Conservation (phyloP, 1,284 basidiomycete species). For the Tylopilus orsonianus region DNA sequence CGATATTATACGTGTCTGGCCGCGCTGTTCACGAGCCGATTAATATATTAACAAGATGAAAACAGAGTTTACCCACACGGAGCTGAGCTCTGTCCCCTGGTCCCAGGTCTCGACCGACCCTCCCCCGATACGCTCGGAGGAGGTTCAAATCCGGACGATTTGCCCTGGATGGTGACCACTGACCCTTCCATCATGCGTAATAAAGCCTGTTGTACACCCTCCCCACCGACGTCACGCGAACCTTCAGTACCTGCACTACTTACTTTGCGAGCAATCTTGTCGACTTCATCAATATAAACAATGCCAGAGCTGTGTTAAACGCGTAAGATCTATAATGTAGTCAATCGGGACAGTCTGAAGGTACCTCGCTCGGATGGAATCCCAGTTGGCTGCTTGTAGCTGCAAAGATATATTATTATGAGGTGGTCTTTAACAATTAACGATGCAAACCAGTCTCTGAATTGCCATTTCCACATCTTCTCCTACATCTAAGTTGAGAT, state of each 20-base stretch:
- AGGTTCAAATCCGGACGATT: conserved; percentile 52
- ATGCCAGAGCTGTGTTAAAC: conserved; percentile 70
- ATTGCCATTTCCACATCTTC: conserved; percentile 93
- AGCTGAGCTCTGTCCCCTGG: conserved; percentile 24
- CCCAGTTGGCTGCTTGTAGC: conserved; percentile 86
- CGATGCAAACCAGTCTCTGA: conserved; percentile 64
- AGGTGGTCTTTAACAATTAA: not conserved
- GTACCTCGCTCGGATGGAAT: conserved; percentile 77
- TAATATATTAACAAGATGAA: not conserved
- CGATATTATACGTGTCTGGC: conserved; percentile 70
- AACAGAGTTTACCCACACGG: conserved; percentile 21
- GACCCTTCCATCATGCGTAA: conserved; percentile 94
- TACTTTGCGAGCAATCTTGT: conserved; percentile 83
- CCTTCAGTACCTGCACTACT: conserved; percentile 63
- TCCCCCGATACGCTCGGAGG: conserved; percentile 43
- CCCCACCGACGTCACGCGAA: conserved; percentile 90
- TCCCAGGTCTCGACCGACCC: conserved; percentile 47
- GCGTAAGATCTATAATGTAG: conserved; percentile 6
- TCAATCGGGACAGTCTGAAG: not conserved
- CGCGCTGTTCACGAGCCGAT: conserved; percentile 44
- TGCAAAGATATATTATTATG: conserved; percentile 28
- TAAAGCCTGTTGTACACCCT: conserved; percentile 93
- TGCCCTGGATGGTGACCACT: conserved; percentile 76
- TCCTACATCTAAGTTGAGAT: conserved; percentile 74
- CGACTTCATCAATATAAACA: conserved; percentile 94